Percentiles rank a stretch among this genome's conserved stretches.
Evolutionary conservation across 306 rosid genomes (phyloP).

Genomic region (Vachellia collinsii): DNA sequence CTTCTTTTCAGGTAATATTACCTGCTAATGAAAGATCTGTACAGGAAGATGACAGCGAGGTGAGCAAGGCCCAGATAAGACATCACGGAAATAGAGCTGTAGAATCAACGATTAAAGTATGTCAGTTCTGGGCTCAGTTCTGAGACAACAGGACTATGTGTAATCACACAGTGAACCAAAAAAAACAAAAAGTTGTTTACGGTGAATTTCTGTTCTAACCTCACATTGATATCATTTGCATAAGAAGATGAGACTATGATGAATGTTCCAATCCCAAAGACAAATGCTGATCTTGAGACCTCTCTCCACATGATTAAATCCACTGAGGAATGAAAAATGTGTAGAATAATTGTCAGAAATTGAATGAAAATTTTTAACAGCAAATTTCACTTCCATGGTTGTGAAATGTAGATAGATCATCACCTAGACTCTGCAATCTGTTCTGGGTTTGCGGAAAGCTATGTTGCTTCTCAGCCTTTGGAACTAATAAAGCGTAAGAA

Average conservation of each 20-base stretch:
- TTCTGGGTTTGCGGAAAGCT: conserved; percentile 58
- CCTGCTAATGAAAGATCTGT: conserved; percentile 76
- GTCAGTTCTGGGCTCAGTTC: conserved; percentile 35
- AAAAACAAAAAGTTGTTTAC: background rate
- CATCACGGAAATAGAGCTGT: conserved; percentile 69
- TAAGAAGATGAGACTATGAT: conserved; percentile 63
- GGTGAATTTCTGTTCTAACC: conserved; percentile 47
- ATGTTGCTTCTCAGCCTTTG: conserved; percentile 44
- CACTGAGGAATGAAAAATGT: conserved; percentile 45
- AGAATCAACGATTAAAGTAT: conserved; percentile 22
- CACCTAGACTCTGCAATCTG: conserved; percentile 79
- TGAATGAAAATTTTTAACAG: background rate
- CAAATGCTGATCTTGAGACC: conserved; percentile 69
- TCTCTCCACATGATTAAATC: conserved; percentile 89
- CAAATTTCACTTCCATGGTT: background rate
- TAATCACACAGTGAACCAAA: background rate
- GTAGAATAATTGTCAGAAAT: conserved; percentile 13
- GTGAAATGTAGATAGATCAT: conserved; percentile 40
- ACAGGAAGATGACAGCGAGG: conserved; percentile 70
- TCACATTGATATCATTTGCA: conserved; percentile 64
- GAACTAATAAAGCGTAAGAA: conserved; percentile 29
- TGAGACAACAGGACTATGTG: conserved; percentile 1
- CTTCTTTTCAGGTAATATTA: conserved; percentile 30
- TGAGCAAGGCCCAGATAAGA: conserved; percentile 73
- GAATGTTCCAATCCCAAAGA: conserved; percentile 71